These are phyloP conservation scores for Termitomyces bulborhizus DNA, from an alignment of 768 basidiomycete species.

Conservation along the genomic window DNA sequence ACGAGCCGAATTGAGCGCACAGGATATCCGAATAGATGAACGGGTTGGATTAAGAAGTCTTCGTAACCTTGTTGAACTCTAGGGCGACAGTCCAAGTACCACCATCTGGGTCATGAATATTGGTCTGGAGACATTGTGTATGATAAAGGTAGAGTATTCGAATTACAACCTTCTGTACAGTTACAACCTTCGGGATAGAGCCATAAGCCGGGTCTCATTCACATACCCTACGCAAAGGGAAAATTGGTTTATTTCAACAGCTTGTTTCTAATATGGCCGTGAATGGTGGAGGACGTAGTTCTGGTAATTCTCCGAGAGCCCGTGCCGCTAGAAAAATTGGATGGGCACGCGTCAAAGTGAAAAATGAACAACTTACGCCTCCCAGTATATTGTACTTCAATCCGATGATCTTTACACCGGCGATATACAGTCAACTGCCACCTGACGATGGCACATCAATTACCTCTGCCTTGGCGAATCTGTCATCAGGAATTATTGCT, in stretches of 20 bases:
- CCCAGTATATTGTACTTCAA: slow-evolving; percentile 66
- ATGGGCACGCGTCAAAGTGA: background rate
- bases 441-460: slow-evolving; percentile 26
- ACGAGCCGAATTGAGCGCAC: slow-evolving; percentile 56
- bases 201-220: background rate
- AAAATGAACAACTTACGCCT: slow-evolving; percentile 35
- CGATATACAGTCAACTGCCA: slow-evolving; percentile 66
- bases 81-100: too few species aligned
- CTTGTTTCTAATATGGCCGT: slow-evolving; percentile 53
- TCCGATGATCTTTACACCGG: slow-evolving; percentile 52
- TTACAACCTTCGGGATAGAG: background rate
- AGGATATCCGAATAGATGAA: too few species aligned
- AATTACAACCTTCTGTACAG: background rate
- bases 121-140: background rate
- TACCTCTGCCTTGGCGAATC: background rate
- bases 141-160: background rate
- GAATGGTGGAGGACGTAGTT: slow-evolving; percentile 53
- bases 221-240: background rate
- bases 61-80: background rate
- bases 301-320: slow-evolving; percentile 41
- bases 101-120: background rate
- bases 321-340: slow-evolving; percentile 39
- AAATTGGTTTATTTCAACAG: slow-evolving; percentile 10
- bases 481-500: background rate
- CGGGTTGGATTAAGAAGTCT: too few species aligned